These are phyloP conservation scores for Teratosphaeria destructans DNA, from an alignment of 2,329 filamentous ascomycete species.

Conservation along the genomic window DNA sequence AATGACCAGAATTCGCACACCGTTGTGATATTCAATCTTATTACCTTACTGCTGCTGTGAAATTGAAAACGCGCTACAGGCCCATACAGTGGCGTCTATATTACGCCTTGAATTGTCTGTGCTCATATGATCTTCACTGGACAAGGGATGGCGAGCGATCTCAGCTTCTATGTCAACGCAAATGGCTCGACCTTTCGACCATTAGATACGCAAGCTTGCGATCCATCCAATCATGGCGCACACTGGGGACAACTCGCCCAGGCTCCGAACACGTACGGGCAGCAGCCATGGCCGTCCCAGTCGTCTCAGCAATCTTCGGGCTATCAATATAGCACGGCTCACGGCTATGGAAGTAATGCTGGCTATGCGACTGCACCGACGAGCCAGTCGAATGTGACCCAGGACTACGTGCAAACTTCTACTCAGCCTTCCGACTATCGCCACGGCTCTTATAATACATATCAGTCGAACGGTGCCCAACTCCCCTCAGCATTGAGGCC, in stretches of 20 bases:
- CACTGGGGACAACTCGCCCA: neutral
- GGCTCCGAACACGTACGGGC: neutral
- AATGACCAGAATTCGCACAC: too few relatives aligned
- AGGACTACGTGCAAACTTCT: neutral
- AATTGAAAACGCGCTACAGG: too few relatives aligned
- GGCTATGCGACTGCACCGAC: neutral
- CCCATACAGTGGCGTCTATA: too few relatives aligned
- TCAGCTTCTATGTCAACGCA: neutral
- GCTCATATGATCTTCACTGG: neutral
- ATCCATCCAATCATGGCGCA: neutral
- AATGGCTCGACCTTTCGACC: neutral
- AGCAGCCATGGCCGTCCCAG: neutral
- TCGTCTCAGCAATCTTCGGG: neutral
- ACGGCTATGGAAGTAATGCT: neutral
- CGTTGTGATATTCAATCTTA: too few relatives aligned
- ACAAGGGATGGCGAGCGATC: neutral
- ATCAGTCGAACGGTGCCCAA: neutral
- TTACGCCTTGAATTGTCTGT: too few relatives aligned
- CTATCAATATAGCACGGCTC: neutral
- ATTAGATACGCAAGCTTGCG: neutral
- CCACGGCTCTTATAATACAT: neutral
- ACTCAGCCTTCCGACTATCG: neutral
- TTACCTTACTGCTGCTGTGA: too few relatives aligned
- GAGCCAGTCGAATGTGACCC: neutral
- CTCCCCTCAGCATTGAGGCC: neutral